Percentiles rank a stretch among this genome's conserved stretches.
Conservation (phyloP, 2,329 filamentous ascomycete species). For the Aspergillus pseudoglaucus region DNA sequence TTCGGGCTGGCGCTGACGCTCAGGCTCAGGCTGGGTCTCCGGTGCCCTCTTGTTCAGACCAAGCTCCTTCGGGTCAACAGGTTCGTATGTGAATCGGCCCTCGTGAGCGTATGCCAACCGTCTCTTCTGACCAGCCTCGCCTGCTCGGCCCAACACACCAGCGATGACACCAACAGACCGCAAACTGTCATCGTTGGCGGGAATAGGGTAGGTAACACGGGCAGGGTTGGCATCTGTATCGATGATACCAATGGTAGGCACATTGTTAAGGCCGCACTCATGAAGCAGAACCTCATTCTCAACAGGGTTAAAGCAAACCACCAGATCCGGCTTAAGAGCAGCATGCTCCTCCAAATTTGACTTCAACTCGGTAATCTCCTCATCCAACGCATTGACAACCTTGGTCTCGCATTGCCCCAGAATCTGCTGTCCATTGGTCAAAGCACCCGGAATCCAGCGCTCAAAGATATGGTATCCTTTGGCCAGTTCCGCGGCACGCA, state of each 20-base stretch:
- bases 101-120: conserved; percentile 57
- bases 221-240: conserved; percentile 90
- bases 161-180: conserved; percentile 75
- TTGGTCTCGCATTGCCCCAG: conserved; percentile 63
- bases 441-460: conserved; percentile 83
- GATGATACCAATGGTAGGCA: conserved; percentile 90
- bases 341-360: conserved; percentile 56
- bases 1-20: neutral
- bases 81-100: conserved; percentile 56
- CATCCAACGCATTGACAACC: conserved; percentile 71
- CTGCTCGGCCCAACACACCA: conserved; percentile 78
- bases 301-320: conserved; percentile 84
- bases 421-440: conserved; percentile 90
- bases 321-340: conserved; percentile 76
- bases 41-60: neutral
- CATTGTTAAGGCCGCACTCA: conserved; percentile 79
- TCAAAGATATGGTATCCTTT: conserved; percentile 83
- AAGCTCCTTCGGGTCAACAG: conserved; percentile 16
- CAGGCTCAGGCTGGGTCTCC: neutral
- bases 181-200: conserved; percentile 93
- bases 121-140: conserved; percentile 65
- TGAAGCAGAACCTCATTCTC: conserved; percentile 89
- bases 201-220: conserved; percentile 93
- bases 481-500: conserved; percentile 70
- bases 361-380: conserved; percentile 58